Percentiles rank a stretch among this genome's conserved stretches.
Conservation (phyloP, 2,329 filamentous ascomycete genomes). For the Fusarium goolgardi region DNA sequence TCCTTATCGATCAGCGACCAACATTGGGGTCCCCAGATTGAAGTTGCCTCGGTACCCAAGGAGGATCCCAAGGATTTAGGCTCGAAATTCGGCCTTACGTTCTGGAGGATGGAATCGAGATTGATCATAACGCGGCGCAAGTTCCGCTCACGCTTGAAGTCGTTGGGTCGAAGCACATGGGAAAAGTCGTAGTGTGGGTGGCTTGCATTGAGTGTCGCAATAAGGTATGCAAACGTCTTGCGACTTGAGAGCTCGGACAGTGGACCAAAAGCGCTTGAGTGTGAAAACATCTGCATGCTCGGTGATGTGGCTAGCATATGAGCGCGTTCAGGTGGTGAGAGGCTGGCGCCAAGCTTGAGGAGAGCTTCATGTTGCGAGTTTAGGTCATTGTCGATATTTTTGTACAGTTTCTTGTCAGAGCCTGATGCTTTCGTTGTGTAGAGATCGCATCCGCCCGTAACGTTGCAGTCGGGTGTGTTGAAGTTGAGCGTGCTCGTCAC, state of each 20-base stretch:
- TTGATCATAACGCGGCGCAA: conserved; percentile 85
- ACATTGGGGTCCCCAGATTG: conserved; percentile 87
- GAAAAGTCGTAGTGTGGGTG: conserved; percentile 96
- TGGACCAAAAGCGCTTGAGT: conserved; percentile 91
- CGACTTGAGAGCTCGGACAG: conserved; percentile 89
- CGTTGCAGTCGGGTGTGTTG: conserved; percentile 90
- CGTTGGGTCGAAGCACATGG: conserved; percentile 85
- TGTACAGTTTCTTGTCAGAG: conserved; percentile 96
- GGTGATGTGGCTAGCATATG: conserved; percentile 76
- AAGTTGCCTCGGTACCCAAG: conserved; percentile 60
- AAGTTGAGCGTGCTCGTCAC: conserved; percentile 95
- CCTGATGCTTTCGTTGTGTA: conserved; percentile 98
- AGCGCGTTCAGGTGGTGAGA: conserved; percentile 84
- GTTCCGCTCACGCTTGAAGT: conserved; percentile 88
- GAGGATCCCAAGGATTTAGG: conserved; percentile 57
- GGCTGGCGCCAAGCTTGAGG: conserved; percentile 83
- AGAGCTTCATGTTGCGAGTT: conserved; percentile 92
- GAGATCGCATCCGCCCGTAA: conserved; percentile 93
- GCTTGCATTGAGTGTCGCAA: conserved; percentile 94
- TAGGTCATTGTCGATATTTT: conserved; percentile 90
- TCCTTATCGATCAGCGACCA: conserved; percentile 95
- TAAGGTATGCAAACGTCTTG: conserved; percentile 93
- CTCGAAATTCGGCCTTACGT: conserved; percentile 76
- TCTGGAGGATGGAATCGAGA: conserved; percentile 88
- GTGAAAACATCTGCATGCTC: conserved; percentile 69